Evolutionary conservation across 2,329 filamentous ascomycete genomes (phyloP).

Genomic region (Neonectria sp.): DNA sequence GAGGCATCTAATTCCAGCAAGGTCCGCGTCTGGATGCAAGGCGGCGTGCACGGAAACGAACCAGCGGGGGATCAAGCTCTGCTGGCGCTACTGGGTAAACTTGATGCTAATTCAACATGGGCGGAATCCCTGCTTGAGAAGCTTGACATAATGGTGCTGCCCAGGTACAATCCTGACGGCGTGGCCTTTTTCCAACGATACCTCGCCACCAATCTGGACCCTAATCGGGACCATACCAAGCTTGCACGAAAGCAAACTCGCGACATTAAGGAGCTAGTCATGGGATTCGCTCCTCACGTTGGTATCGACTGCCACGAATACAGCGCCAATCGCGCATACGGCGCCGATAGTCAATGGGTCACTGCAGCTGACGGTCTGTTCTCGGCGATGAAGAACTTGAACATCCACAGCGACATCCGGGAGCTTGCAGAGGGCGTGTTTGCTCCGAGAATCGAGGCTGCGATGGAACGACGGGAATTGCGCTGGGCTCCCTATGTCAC

Average conservation of each 20-base stretch:
- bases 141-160: constrained; percentile 48
- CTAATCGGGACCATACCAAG: constrained; percentile 49
- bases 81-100: constrained; percentile 46
- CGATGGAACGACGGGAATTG: constrained; percentile 40
- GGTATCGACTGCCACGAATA: constrained; percentile 47
- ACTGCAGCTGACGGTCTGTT: constrained; percentile 47
- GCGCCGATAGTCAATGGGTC: constrained; percentile 41
- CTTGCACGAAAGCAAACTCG: constrained; percentile 44
- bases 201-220: constrained; percentile 46
- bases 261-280: constrained; percentile 44
- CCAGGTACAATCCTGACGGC: constrained; percentile 50
- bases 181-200: constrained; percentile 48
- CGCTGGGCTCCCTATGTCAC: constrained; percentile 49
- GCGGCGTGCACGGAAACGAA: constrained; percentile 50
- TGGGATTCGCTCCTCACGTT: constrained; percentile 44
- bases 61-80: constrained; percentile 47
- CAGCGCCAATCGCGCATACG: constrained; percentile 44
- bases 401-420: constrained; percentile 48
- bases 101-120: constrained; percentile 47
- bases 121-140: constrained; percentile 43
- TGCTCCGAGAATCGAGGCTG: constrained; percentile 38
- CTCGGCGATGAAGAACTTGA: constrained; percentile 48
- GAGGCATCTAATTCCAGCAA: constrained; percentile 39
- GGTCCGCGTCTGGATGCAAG: constrained; percentile 47
- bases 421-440: constrained; percentile 42